Percentiles rank a stretch among this genome's conserved stretches.
Conservation (phyloP, 2,329 filamentous ascomycete genomes). For the Fusarium sp. region DNA sequence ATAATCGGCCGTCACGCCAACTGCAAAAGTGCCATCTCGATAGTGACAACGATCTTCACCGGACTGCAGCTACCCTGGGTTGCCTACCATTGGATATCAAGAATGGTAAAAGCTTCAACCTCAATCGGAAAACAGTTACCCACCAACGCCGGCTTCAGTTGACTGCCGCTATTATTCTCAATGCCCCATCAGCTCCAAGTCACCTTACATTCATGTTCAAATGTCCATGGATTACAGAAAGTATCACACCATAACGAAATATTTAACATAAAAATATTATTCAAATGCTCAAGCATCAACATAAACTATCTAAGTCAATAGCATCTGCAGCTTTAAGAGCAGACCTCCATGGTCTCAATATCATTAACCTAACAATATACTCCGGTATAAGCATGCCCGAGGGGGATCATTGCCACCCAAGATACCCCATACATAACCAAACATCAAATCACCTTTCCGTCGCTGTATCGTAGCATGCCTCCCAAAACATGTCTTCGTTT, state of each 20-base stretch:
- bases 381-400: constrained; percentile 33
- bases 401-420: constrained; percentile 29
- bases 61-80: background rate
- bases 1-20: constrained; percentile 4
- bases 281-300: constrained; percentile 24
- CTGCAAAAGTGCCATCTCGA: constrained; percentile 3
- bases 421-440: constrained; percentile 32
- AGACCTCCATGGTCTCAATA: constrained; percentile 13
- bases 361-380: constrained; percentile 33
- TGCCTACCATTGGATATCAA: background rate
- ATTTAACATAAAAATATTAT: constrained; percentile 4
- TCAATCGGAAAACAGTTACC: background rate
- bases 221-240: too few relatives aligned
- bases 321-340: constrained; percentile 15
- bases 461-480: constrained; percentile 37
- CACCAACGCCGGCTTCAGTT: constrained; percentile 8
- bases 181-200: background rate
- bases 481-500: constrained; percentile 45
- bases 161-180: background rate
- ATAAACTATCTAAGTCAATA: constrained; percentile 33
- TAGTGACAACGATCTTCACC: background rate
- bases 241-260: background rate
- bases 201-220: background rate
- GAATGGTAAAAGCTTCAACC: constrained; percentile 10
- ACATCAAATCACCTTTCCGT: constrained; percentile 41